Conservation (phyloP, 2,329 filamentous ascomycete genomes). For the Colletotrichum sp. region DNA sequence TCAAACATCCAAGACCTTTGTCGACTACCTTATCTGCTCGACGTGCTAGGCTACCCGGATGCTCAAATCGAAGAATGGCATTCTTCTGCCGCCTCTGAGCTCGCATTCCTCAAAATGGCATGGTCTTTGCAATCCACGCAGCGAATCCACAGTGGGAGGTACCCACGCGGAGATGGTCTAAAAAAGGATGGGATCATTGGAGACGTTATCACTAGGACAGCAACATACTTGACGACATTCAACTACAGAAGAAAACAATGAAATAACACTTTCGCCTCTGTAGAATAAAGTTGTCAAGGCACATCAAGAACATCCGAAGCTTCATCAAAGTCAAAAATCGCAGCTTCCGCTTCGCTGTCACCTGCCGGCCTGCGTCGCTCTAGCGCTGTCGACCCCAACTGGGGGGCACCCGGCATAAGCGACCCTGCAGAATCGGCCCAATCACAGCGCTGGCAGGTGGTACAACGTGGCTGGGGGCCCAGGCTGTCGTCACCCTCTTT, state of each 20-base stretch:
- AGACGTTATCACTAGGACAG: neutral
- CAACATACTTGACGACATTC: too few species aligned
- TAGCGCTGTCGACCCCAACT: neutral
- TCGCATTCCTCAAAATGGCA: constrained; percentile 9
- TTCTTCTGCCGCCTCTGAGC: neutral
- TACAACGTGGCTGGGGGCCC: constrained; percentile 11
- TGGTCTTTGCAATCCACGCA: constrained; percentile 8
- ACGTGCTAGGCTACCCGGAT: neutral
- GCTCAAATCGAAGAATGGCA: neutral
- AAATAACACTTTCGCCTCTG: neutral
- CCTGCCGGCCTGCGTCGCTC: neutral
- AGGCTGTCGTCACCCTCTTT: constrained; percentile 20
- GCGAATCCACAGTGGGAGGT: neutral
- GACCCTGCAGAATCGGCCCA: neutral
- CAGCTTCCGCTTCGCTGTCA: neutral
- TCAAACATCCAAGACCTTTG: neutral
- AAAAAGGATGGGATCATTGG: neutral
- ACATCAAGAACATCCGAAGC: neutral
- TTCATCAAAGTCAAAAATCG: neutral
- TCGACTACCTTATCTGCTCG: neutral
- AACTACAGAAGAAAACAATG: neutral
- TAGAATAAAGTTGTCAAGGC: neutral
- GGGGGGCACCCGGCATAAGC: neutral
- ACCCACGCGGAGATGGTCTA: neutral
- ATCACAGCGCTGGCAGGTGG: neutral